Base-by-base conservation (phyloP, 164 flowering plant species). In the Annona squamosa region DNA sequence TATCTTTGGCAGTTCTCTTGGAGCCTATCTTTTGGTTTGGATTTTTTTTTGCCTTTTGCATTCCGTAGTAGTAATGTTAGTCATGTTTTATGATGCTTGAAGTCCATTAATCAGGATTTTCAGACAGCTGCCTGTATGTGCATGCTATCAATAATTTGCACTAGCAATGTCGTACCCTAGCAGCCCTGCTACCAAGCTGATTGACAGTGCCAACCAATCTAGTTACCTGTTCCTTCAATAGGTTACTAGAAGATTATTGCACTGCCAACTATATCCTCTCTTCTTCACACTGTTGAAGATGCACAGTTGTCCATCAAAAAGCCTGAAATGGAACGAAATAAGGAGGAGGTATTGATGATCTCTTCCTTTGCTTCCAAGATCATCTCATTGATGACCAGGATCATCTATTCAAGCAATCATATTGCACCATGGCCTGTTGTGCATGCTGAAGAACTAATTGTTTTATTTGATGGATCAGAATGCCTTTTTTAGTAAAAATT, bases 11-110 rank as follows among this genome's bases (percentile, higher is more conserved):
- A 85, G 86, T 79, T 72, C 84, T 64, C 19, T 84, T 57, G 90
- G 91, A 47, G 92, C 90, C 17, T 80, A 74, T 75, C 83, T 90
- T 37, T 80, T 90, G 88, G 92, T 90, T 4, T 19, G 44, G 46
- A 59, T 62, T 3, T 47, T 52, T 5, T 42, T 67, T 59, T 3
- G 26, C 1, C 63, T 16, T 61, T 63, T 48, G 7, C 62, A 69
- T 16, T 64, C n/a, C 18, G 52, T 19, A 45, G 37, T 47, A 12
- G 13, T 64, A 9, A n/a, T 18, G 17, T 10, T 9, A 16, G 59
- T 52, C 13, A 10, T 16, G 2, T 52, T 16, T 52, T 16, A 52
- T 52, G 9, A 16, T 52, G 59, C 59, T 52, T 52, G 59, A 52
- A 16, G 59, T 52, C 59, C 59, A 52, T 52, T 52, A 16, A 52